A percentile compares a stretch with the other conserved stretches of the same genome.
Evolutionary conservation across 805 yeast species (phyloP).

Genomic region (Candida silvatica): DNA sequence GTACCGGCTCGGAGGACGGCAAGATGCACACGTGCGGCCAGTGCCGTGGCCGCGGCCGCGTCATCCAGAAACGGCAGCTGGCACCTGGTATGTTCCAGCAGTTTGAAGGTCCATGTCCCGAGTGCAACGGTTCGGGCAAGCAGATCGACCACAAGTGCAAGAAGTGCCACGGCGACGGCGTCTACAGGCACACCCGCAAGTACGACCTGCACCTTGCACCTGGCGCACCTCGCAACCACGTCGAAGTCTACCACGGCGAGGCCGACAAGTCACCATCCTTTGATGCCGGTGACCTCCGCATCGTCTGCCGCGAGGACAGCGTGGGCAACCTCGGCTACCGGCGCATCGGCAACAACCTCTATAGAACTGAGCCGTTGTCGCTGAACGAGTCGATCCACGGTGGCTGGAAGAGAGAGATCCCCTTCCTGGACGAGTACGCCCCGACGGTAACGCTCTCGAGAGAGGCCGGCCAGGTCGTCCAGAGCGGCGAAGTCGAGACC

Average conservation of each 20-base stretch:
- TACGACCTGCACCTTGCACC: conserved; percentile 58
- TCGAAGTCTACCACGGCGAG: conserved; percentile 58
- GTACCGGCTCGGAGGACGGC: conserved; percentile 82
- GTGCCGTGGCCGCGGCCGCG: conserved; percentile 74
- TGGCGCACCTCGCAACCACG: conserved; percentile 58
- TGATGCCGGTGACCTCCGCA: conserved; percentile 69
- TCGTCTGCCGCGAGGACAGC: conserved; percentile 49
- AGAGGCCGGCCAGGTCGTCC: conserved; percentile 39
- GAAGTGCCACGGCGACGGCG: conserved; percentile 64
- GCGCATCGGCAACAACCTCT: conserved; percentile 65
- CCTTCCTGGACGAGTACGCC: conserved; percentile 56
- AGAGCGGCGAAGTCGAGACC: conserved; percentile 64
- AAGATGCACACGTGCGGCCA: conserved; percentile 50
- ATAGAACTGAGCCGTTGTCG: conserved; percentile 72
- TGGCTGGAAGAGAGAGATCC: conserved; percentile 67
- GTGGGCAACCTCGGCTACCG: conserved; percentile 72
- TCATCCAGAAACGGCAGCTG: conserved; percentile 57
- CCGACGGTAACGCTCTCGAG: conserved; percentile 39
- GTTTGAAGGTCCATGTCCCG: conserved; percentile 69
- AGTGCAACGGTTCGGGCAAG: conserved; percentile 74
- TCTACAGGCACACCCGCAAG: conserved; percentile 43
- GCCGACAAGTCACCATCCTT: conserved; percentile 81
- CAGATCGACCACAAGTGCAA: conserved; percentile 56
- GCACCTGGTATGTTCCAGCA: conserved; percentile 91
- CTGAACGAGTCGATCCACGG: conserved; percentile 69